Conservation (phyloP, 2,329 filamentous ascomycete genomes). For the Aspergillus transmontanensis region DNA sequence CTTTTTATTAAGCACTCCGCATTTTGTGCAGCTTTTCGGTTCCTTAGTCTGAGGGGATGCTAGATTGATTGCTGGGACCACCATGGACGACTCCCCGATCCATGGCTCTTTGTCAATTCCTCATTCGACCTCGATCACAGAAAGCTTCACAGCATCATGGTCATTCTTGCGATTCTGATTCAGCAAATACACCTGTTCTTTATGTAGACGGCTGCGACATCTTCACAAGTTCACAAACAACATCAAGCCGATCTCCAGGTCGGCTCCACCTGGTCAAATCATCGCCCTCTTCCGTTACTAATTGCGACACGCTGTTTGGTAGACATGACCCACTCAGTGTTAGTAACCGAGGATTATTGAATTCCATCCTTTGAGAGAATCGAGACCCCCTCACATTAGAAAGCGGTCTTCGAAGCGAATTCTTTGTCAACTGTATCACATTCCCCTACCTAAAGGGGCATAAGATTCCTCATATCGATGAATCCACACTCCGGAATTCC, state of each 20-base stretch:
- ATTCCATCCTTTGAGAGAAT: neutral
- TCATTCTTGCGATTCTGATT: too few relatives aligned
- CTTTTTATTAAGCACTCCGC: conserved; percentile 11
- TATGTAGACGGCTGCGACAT: neutral
- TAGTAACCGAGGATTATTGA: conserved; percentile 7
- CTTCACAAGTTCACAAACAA: neutral
- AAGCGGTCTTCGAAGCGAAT: too few relatives aligned
- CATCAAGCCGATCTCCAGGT: neutral
- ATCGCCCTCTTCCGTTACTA: conserved; percentile 24
- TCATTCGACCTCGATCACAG: neutral
- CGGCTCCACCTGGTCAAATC: conserved; percentile 3
- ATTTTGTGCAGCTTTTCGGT: conserved; percentile 11
- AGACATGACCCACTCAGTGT: conserved; percentile 10
- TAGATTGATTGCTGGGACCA: neutral
- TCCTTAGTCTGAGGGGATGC: neutral
- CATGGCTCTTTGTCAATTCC: neutral
- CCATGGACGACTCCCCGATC: neutral
- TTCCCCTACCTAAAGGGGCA: neutral
- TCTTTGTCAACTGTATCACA: neutral
- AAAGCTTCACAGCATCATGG: neutral
- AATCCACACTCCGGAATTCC: neutral
- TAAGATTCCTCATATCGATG: too few relatives aligned
- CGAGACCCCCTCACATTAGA: too few relatives aligned
- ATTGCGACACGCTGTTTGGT: conserved; percentile 27
- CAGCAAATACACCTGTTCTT: neutral